Base-by-base conservation (phyloP, 768 basidiomycete species). In the Trametes cingulata region DNA sequence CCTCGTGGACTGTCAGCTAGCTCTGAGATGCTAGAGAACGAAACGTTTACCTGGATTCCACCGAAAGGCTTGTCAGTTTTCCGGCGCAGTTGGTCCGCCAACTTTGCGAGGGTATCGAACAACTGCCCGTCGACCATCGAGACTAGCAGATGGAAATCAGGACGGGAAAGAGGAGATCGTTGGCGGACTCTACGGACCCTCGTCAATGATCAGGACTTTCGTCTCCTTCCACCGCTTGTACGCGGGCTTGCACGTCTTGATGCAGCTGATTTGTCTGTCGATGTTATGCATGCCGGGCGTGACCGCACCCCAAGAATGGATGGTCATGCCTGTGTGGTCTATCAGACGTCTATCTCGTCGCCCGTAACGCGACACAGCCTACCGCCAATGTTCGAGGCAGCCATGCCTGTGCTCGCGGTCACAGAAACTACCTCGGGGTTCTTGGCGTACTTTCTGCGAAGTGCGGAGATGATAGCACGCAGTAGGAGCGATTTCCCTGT, bases 311-410 rank as follows among this genome's bases (percentile, higher is more conserved):
- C 77, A 82, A 5, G 81, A 79, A 61, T 88, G 87, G 4, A 88
- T 71, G 0, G 86, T 88, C 65, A 78, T 78, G 12, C 86, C 86
- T 80, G 40, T 20, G 10, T 20, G 14, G 25, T 25, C 17, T 22
- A 25, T 25, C 37, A 27, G 8, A 27, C 13, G 14, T 17, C n/a
- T n/a, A n/a, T n/a, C 7, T 41, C 13, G 13, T 9, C 22, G 76
- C 73, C 10, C 69, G 64, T 35, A 17, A 29, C 42, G 14, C 19
- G 19, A 46, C 3, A 1, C n/a, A 15, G 48, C 61, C 62, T 67
- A 69, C 86, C 87, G 25, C 86, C 87, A 50, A 89, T 86, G 70
- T 89, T 88, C 52, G 85, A 85, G 1, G 87, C 86, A 2, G 87
- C 87, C 68, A 86, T 84, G 5, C 82, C 82, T 5, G 83, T 83